These are phyloP conservation scores for Elasticomyces elasticus DNA, from an alignment of 495 filamentous ascomycete genomes.

Conservation along the genomic window DNA sequence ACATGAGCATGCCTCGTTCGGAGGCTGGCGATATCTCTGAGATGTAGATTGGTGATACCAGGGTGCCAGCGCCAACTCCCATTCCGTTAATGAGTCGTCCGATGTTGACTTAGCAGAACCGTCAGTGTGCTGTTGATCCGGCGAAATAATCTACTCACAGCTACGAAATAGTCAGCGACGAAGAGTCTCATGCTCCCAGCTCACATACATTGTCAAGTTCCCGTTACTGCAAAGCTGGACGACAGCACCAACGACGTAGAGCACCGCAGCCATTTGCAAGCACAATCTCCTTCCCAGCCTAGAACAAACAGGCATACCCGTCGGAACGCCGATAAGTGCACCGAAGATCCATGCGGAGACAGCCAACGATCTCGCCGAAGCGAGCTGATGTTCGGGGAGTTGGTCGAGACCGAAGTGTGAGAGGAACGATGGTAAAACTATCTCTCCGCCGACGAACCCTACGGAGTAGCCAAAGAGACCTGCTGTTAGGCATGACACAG, in stretches of 20 bases:
- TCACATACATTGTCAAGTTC: neutral
- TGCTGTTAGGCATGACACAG: conserved; percentile 1
- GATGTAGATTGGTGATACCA: conserved; percentile 12
- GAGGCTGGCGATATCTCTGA: conserved; percentile 12
- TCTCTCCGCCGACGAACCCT: conserved; percentile 17
- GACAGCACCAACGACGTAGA: conserved; percentile 8
- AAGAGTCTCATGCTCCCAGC: neutral
- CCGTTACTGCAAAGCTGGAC: conserved; percentile 2
- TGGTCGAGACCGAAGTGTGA: conserved; percentile 11
- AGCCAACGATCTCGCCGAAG: conserved; percentile 1
- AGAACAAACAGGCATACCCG: neutral
- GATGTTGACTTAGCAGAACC: neutral
- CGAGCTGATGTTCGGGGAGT: conserved; percentile 3
- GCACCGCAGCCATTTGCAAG: conserved; percentile 2
- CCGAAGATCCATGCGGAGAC: conserved; percentile 2
- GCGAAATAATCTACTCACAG: neutral
- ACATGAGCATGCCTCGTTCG: conserved; percentile 1
- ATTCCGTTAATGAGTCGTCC: conserved; percentile 4
- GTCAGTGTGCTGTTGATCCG: neutral
- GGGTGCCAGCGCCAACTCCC: conserved; percentile 10
- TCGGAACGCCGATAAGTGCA: conserved; percentile 7
- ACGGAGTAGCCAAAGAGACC: conserved; percentile 14
- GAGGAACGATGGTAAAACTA: conserved; percentile 16
- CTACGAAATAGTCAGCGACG: neutral
- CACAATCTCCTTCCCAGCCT: conserved; percentile 1